Percentiles rank a stretch among this genome's conserved stretches.
phyloP scores from a whole-genome alignment of 2,329 filamentous ascomycete genomes.

The Stemphylium beticola region DNA sequence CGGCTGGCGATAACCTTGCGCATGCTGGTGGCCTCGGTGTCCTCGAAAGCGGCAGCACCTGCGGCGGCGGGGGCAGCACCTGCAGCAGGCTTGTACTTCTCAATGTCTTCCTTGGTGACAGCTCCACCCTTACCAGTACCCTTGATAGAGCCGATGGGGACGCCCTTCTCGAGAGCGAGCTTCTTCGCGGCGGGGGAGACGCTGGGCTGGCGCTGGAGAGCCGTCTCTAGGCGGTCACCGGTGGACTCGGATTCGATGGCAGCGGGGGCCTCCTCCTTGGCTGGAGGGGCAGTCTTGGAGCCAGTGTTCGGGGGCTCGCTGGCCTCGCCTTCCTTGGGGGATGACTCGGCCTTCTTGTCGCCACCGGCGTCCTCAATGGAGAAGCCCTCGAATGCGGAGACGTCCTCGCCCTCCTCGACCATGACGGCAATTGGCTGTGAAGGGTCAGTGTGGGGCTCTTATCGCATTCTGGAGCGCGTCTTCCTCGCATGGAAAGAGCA shows the following conservation, averaged over 20 bases:
- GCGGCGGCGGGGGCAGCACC: slow-evolving; percentile 57
- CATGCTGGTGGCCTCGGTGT: slow-evolving; percentile 87
- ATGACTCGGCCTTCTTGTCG: slow-evolving; percentile 68
- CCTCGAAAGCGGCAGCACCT: slow-evolving; percentile 73
- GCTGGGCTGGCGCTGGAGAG: slow-evolving; percentile 81
- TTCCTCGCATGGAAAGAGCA: too few relatives aligned
- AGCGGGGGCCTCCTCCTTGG: slow-evolving; percentile 57
- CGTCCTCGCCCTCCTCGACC: slow-evolving; percentile 88
- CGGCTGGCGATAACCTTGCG: slow-evolving; percentile 96
- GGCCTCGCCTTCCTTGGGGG: slow-evolving; percentile 67
- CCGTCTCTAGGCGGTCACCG: slow-evolving; percentile 78
- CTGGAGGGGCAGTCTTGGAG: slow-evolving; percentile 64
- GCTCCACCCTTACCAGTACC: slow-evolving; percentile 84
- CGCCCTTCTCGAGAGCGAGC: slow-evolving; percentile 82
- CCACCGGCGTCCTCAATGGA: slow-evolving; percentile 89
- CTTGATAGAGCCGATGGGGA: slow-evolving; percentile 79
- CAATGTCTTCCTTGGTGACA: slow-evolving; percentile 90
- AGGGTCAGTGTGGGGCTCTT: slow-evolving; percentile 29
- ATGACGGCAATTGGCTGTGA: slow-evolving; percentile 90
- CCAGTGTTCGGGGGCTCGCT: slow-evolving; percentile 65
- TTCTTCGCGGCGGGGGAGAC: slow-evolving; percentile 76
- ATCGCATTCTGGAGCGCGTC: background rate
- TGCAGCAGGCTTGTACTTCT: slow-evolving; percentile 74
- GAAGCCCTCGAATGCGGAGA: slow-evolving; percentile 88
- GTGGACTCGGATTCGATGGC: slow-evolving; percentile 74